Evolutionary conservation across 2,329 filamentous ascomycete genomes (phyloP).

Genomic region (Orbilia blumenaviensis): DNA sequence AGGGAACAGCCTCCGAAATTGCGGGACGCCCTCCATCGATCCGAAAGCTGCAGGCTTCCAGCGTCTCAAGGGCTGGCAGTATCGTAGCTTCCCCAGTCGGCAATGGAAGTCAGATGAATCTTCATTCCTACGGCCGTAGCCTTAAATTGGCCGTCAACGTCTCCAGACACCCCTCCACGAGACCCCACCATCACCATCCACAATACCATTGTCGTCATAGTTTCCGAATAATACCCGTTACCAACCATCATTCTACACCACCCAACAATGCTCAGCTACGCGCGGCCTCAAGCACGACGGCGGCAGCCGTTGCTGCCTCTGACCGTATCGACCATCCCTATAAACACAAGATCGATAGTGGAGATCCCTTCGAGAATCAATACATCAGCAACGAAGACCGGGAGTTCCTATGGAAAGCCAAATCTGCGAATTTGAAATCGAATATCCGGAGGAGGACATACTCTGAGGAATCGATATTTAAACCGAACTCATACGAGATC

Average conservation of each 20-base stretch:
- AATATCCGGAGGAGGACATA: constrained; percentile 22
- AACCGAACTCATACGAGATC: constrained; percentile 40
- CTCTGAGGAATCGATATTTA: constrained; percentile 33
- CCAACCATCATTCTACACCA: neutral
- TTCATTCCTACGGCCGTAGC: constrained; percentile 52
- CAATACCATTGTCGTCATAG: constrained; percentile 4
- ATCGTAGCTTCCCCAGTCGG: constrained; percentile 35
- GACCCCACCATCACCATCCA: constrained; percentile 11
- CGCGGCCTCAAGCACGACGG: neutral
- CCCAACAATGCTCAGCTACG: neutral
- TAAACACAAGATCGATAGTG: neutral
- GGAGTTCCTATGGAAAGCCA: constrained; percentile 18
- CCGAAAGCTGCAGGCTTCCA: constrained; percentile 29
- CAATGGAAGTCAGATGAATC: constrained; percentile 54
- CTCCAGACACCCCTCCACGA: constrained; percentile 30
- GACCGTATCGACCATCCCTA: constrained; percentile 1
- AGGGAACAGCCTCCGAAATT: neutral
- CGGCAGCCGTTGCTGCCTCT: too few relatives aligned
- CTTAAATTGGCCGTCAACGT: constrained; percentile 50
- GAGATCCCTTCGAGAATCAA: neutral
- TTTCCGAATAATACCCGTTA: constrained; percentile 16
- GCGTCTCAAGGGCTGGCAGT: constrained; percentile 30
- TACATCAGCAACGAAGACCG: constrained; percentile 30
- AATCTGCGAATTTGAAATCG: constrained; percentile 19
- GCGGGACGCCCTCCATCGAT: constrained; percentile 10